Evolutionary conservation across 2,329 filamentous ascomycete species (phyloP).

Genomic region (Phyllosticta capitalensis): DNA sequence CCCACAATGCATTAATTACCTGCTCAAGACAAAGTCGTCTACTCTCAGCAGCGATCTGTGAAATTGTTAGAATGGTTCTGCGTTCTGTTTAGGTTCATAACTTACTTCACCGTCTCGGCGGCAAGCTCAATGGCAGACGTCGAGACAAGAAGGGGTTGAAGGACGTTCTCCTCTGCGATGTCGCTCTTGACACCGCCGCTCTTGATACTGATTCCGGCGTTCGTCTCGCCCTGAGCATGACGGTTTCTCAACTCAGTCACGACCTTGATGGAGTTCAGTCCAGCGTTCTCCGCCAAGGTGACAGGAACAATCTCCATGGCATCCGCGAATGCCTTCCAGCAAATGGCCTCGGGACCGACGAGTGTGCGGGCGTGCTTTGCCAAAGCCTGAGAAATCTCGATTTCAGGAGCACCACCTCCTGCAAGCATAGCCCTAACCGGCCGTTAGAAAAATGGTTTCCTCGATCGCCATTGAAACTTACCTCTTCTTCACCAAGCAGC

Average conservation of each 20-base stretch:
- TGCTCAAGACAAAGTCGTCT: constrained; percentile 51
- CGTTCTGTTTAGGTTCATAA: background rate
- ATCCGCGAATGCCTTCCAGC: constrained; percentile 98
- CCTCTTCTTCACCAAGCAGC: constrained; percentile 97
- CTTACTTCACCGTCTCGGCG: constrained; percentile 87
- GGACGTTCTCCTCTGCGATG: constrained; percentile 91
- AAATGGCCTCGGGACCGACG: constrained; percentile 88
- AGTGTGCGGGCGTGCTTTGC: constrained; percentile 73
- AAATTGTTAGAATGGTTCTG: background rate
- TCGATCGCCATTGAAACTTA: background rate
- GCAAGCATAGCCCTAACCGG: constrained; percentile 66
- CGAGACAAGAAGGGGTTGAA: constrained; percentile 92
- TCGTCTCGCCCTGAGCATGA: constrained; percentile 90
- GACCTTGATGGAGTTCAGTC: constrained; percentile 96
- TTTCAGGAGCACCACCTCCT: constrained; percentile 90
- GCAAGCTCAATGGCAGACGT: constrained; percentile 96
- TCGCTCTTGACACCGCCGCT: constrained; percentile 94
- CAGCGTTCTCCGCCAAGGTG: constrained; percentile 93
- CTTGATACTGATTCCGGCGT: constrained; percentile 96
- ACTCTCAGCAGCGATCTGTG: constrained; percentile 43
- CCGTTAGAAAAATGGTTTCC: constrained; percentile 14
- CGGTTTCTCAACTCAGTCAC: constrained; percentile 91
- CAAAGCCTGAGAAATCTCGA: constrained; percentile 85
- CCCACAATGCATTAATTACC: constrained; percentile 19
- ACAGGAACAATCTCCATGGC: constrained; percentile 96